Evolutionary conservation across 805 yeast genomes (phyloP), one percentile per base, ranked within the genome.

Genomic region (Ogataea populi-albae): DNA sequence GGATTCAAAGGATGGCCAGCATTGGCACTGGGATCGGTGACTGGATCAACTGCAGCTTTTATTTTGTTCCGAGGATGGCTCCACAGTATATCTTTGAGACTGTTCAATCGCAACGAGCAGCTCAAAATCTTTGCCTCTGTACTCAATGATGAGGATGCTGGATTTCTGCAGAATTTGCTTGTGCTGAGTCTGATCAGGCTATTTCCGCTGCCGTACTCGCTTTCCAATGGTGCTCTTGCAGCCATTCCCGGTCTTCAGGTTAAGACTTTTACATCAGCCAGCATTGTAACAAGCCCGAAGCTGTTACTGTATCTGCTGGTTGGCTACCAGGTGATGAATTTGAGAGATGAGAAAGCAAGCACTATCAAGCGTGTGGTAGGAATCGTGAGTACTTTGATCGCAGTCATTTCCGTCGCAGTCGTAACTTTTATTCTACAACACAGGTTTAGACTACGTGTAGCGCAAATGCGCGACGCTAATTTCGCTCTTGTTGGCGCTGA

Each of bases 181-280:
- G 61, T 93, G 17, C 60, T 91, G 35, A 74, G 83, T 34, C 66
- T 91, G 54, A 71, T 91, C 19, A 68, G 97, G 37, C 59, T 91
- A 38, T 87, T 96, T 49, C 98, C 98, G 1, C 72, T 91, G 50
- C 98, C 98, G 0, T 93, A 88, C 56, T 87, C 96, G 3, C 65
- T 91, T 21, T 81, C 93, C 0, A 91, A 91, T 52, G 97, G 96
- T 4, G 97, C 95, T 0, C 68, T 93, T 46, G 93, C 95, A 7
- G 81, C 94, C 2, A 75, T 91, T 10, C 96, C 94, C 0, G 83
- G 86, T 12, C 69, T 91, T 9, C 67, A 81, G 0, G 62, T 79
- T 2, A 42, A 59, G 26, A 77, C 79, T 17, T 91, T 83, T 57
- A 64, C 79, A 3, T 52, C 80, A 21, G 95, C 96, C 1, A 81